Evolutionary conservation across 2,329 filamentous ascomycete genomes (phyloP).

Genomic region (Zymoseptoria brevis): DNA sequence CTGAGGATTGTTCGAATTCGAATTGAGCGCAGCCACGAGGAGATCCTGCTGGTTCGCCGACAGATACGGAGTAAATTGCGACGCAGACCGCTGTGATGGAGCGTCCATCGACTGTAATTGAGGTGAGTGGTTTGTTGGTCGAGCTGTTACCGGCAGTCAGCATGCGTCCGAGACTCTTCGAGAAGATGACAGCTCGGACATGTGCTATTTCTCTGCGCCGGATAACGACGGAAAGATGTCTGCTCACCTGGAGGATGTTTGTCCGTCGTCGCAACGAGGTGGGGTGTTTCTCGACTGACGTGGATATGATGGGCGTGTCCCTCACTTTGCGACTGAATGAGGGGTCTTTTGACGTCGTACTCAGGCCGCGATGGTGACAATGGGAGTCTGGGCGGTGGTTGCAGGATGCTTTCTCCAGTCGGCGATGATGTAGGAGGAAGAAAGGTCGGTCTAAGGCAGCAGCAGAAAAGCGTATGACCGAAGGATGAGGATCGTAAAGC

Average conservation of each 20-base stretch:
- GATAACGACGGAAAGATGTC: neutral
- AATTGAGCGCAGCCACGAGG: conserved; percentile 40
- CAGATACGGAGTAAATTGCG: conserved; percentile 35
- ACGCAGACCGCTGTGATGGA: conserved; percentile 7
- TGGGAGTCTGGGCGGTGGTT: neutral
- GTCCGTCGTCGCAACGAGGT: neutral
- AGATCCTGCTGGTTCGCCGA: conserved; percentile 38
- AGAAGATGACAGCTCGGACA: neutral
- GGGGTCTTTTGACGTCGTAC: neutral
- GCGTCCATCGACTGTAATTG: conserved; percentile 11
- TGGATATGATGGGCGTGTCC: neutral
- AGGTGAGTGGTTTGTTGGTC: neutral
- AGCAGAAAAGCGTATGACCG: neutral
- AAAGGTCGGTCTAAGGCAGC: neutral
- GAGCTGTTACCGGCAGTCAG: neutral
- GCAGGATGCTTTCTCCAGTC: neutral
- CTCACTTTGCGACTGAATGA: neutral
- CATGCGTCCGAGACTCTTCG: neutral
- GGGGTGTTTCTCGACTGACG: neutral
- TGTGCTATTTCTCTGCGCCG: neutral
- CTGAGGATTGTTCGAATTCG: conserved; percentile 28
- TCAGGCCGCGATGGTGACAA: neutral
- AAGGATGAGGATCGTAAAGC: neutral
- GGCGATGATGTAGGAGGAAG: neutral
- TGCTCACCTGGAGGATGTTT: conserved; percentile 1